These are phyloP conservation scores for Nothophoma quercina DNA, from an alignment of 2,329 filamentous ascomycete species.

Conservation along the genomic window DNA sequence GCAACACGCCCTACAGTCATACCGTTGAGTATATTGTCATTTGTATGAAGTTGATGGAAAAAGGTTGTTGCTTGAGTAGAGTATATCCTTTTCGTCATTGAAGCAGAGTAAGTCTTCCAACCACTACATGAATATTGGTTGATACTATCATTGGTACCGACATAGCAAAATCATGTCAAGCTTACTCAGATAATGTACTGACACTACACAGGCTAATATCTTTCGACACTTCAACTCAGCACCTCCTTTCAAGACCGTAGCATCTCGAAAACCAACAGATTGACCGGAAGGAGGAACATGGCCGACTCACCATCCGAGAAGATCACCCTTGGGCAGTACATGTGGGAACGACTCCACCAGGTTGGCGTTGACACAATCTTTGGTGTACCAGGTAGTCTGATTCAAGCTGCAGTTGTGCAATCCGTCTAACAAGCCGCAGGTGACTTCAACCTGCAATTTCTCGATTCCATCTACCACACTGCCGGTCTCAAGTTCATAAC, in stretches of 20 bases:
- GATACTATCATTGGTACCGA: background rate
- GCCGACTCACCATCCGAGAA: conserved; percentile 30
- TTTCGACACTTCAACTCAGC: background rate
- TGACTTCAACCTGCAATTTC: conserved; percentile 41
- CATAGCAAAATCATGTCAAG: background rate
- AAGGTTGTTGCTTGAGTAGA: too few relatives aligned
- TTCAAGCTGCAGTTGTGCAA: too few relatives aligned
- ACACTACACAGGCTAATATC: background rate
- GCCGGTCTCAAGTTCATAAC: conserved; percentile 56
- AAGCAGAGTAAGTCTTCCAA: too few relatives aligned
- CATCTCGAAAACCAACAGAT: background rate
- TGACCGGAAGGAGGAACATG: background rate
- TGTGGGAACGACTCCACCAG: conserved; percentile 54
- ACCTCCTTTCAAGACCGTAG: background rate
- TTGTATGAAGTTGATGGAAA: background rate
- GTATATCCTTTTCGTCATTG: too few relatives aligned
- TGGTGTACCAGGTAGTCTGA: conserved; percentile 56
- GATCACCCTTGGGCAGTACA: conserved; percentile 52
- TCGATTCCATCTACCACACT: conserved; percentile 53
- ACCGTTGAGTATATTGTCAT: background rate
- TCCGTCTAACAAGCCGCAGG: too few relatives aligned
- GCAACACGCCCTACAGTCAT: conserved; percentile 7
- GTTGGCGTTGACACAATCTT: conserved; percentile 52
- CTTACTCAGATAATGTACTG: background rate
- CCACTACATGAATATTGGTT: too few relatives aligned